A percentile compares a stretch with the other conserved stretches of the same genome.
These are phyloP conservation scores for Dissophora ornata DNA, from an alignment of 192 early-diverging fungal species.

Conservation along the genomic window DNA sequence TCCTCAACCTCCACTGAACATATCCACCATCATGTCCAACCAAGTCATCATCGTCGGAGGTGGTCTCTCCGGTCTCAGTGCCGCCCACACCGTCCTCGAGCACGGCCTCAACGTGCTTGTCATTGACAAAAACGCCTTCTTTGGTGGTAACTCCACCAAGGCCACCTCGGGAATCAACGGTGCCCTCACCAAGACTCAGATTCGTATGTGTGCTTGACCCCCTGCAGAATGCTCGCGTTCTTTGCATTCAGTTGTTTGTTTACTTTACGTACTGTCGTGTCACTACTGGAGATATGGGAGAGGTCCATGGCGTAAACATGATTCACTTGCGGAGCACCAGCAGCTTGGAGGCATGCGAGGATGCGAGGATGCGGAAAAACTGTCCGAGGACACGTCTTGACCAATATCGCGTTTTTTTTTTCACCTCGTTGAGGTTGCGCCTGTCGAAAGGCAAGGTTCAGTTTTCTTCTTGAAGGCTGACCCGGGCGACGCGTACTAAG, in stretches of 20 bases:
- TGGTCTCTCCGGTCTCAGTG: conserved; percentile 89
- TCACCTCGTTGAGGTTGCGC: no score
- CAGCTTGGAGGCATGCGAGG: no score
- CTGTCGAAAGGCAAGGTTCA: no score
- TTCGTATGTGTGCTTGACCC: conserved; percentile 36
- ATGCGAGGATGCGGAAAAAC: no score
- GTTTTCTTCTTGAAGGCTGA: no score
- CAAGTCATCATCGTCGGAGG: conserved; percentile 88
- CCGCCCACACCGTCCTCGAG: conserved; percentile 88
- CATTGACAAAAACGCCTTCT: conserved; percentile 89
- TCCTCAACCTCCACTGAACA: not conserved
- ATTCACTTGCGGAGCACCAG: no score
- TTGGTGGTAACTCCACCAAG: conserved; percentile 97
- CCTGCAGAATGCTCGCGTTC: not conserved
- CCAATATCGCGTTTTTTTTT: no score
- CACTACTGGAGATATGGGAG: not conserved
- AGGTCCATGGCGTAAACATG: no score
- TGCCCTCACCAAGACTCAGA: conserved; percentile 88
- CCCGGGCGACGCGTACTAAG: no score
- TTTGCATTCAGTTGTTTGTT: not conserved
- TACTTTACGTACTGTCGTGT: not conserved
- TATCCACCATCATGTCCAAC: conserved; percentile 49
- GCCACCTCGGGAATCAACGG: conserved; percentile 99
- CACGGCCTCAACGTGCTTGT: conserved; percentile 86
- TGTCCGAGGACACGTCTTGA: no score